These are phyloP conservation scores for Septoria linicola DNA, from an alignment of 2,329 filamentous ascomycete genomes.

Conservation along the genomic window DNA sequence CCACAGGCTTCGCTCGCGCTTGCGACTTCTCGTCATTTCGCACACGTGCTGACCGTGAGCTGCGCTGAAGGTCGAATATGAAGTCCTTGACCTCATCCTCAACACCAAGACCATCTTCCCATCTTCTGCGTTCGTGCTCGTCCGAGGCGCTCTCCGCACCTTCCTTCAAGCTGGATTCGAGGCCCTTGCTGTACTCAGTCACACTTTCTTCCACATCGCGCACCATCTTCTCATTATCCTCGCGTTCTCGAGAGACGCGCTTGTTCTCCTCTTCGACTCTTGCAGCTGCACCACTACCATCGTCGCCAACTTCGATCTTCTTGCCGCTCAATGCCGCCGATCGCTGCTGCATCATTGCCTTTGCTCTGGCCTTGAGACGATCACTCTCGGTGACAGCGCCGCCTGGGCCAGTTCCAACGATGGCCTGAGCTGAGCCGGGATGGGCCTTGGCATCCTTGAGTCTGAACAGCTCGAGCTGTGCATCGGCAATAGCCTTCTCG, in stretches of 20 bases:
- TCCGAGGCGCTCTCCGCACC: conserved; percentile 70
- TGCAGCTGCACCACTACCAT: conserved; percentile 76
- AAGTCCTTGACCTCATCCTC: conserved; percentile 97
- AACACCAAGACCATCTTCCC: conserved; percentile 94
- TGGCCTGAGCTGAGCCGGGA: conserved; percentile 73
- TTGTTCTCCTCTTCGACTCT: conserved; percentile 86
- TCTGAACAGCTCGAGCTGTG: conserved; percentile 87
- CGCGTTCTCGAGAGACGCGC: conserved; percentile 77
- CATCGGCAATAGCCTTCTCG: conserved; percentile 89
- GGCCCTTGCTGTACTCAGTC: conserved; percentile 76
- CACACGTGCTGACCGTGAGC: conserved; percentile 73
- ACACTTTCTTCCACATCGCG: conserved; percentile 95
- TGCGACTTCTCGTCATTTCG: conserved; percentile 55
- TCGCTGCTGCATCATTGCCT: conserved; percentile 98
- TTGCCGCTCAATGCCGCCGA: conserved; percentile 88
- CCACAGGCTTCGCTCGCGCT: conserved; percentile 22
- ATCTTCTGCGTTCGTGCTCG: conserved; percentile 87
- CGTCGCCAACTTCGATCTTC: conserved; percentile 62
- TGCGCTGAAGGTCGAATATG: conserved; percentile 91
- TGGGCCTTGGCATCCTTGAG: conserved; percentile 90
- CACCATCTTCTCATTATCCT: conserved; percentile 95
- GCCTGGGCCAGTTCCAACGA: conserved; percentile 90
- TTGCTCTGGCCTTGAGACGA: conserved; percentile 88
- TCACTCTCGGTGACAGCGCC: conserved; percentile 90
- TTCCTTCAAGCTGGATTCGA: conserved; percentile 86